Evolutionary conservation across 2,329 filamentous ascomycete species (phyloP).

Genomic region (Leptographium procerum): DNA sequence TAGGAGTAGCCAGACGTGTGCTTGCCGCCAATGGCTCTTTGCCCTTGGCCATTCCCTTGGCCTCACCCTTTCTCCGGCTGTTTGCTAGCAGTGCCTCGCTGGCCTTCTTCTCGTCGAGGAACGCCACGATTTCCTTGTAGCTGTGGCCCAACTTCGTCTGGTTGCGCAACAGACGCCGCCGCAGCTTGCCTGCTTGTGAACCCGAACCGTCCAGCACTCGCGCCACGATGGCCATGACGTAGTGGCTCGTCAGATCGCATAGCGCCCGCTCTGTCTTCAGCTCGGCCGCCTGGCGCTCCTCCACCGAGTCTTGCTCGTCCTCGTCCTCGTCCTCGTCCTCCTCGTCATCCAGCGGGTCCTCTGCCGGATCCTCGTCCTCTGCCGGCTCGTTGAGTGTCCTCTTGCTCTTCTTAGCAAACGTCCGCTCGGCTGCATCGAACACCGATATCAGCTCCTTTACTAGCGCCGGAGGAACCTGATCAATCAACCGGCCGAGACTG

Average conservation of each 20-base stretch:
- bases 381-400: conserved; percentile 51
- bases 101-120: conserved; percentile 59
- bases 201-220: conserved; percentile 59
- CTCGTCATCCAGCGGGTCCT: conserved; percentile 48
- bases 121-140: conserved; percentile 73
- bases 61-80: conserved; percentile 27
- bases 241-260: conserved; percentile 74
- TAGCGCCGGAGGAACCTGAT: conserved; percentile 52
- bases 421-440: conserved; percentile 65
- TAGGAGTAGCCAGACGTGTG: conserved; percentile 9
- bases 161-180: conserved; percentile 66
- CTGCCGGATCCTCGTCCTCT: conserved; percentile 63
- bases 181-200: conserved; percentile 50
- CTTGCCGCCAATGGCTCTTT: conserved; percentile 18
- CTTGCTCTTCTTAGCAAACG: conserved; percentile 59
- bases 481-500: conserved; percentile 51
- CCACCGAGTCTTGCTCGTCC: conserved; percentile 48
- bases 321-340: conserved; percentile 53
- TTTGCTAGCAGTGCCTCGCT: conserved; percentile 27
- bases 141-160: conserved; percentile 70
- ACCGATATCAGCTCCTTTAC: conserved; percentile 63
- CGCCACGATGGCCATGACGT: conserved; percentile 69
- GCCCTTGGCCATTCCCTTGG: conserved; percentile 7
- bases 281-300: conserved; percentile 50
- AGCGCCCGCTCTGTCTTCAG: conserved; percentile 75